A percentile compares a stretch with the other conserved stretches of the same genome.
These are phyloP conservation scores for Cutaneotrichosporon cutaneum DNA, from an alignment of 1,284 basidiomycete genomes.

Conservation along the genomic window DNA sequence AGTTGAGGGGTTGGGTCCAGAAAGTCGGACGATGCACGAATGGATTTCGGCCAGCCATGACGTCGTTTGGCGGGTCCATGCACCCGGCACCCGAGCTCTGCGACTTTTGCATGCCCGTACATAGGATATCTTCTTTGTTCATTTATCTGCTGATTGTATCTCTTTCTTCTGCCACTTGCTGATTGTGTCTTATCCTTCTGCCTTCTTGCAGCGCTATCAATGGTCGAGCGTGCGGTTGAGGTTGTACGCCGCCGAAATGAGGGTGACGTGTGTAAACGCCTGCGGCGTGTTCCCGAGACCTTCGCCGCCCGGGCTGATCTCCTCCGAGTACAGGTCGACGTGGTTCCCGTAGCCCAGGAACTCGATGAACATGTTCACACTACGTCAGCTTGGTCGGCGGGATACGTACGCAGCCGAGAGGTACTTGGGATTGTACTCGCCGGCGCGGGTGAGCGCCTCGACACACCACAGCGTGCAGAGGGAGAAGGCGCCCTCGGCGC, in stretches of 20 bases:
- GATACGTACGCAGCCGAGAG: conserved; percentile 53
- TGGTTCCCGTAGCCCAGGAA: conserved; percentile 72
- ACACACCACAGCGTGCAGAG: conserved; percentile 62
- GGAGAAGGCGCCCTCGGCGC: conserved; percentile 72
- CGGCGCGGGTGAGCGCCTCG: conserved; percentile 77
- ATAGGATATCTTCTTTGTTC: no score
- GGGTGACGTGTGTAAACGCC: conserved; percentile 52
- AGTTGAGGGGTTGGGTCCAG: no score
- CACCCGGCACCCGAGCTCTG: no score
- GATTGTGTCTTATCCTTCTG: no score
- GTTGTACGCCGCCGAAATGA: conserved; percentile 53
- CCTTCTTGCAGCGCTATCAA: no score
- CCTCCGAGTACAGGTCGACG: conserved; percentile 77
- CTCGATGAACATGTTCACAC: conserved; percentile 48
- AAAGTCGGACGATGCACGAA: no score
- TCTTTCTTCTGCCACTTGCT: no score
- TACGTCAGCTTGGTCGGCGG: no score
- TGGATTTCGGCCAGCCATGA: no score
- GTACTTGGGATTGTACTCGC: conserved; percentile 67
- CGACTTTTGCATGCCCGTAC: no score
- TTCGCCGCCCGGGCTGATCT: conserved; percentile 54
- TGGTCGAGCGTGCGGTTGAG: conserved; percentile 48
- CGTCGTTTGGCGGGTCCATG: no score
- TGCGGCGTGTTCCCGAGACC: conserved; percentile 52
- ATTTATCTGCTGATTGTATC: no score